These are phyloP conservation scores for Verticillium dahliae DNA, from an alignment of 2,329 filamentous ascomycete genomes.

Conservation along the genomic window DNA sequence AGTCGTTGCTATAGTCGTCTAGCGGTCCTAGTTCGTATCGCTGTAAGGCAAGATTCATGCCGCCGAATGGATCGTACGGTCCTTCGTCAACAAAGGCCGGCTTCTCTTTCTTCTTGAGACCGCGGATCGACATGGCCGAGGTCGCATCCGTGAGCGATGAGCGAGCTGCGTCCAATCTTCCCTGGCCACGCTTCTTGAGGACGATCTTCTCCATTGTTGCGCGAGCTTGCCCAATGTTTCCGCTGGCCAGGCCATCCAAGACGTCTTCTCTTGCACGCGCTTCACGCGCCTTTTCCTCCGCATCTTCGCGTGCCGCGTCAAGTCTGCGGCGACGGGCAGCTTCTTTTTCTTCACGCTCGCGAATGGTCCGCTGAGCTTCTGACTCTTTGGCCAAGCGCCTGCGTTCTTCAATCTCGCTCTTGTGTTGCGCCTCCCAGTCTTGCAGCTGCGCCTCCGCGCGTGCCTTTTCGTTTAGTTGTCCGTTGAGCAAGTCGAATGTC, in stretches of 20 bases:
- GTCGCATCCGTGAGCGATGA: constrained; percentile 23
- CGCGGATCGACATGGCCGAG: constrained; percentile 61
- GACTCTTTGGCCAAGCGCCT: constrained; percentile 45
- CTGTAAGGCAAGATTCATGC: constrained; percentile 59
- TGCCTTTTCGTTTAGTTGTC: constrained; percentile 55
- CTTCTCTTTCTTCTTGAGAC: constrained; percentile 59
- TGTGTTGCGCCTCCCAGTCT: constrained; percentile 68
- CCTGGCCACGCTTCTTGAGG: constrained; percentile 66
- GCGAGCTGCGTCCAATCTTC: constrained; percentile 22
- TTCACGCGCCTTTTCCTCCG: constrained; percentile 60
- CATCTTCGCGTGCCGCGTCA: constrained; percentile 60
- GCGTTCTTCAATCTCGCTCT: constrained; percentile 59
- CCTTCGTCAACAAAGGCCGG: constrained; percentile 52
- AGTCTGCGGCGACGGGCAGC: constrained; percentile 56
- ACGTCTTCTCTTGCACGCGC: constrained; percentile 61
- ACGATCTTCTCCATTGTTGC: constrained; percentile 54
- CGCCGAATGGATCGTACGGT: constrained; percentile 85
- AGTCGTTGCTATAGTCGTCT: constrained; percentile 67
- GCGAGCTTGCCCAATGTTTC: constrained; percentile 53
- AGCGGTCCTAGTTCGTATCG: constrained; percentile 58
- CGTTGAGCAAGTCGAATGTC: constrained; percentile 79
- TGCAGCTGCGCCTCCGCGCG: constrained; percentile 37
- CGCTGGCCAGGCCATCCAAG: constrained; percentile 61
- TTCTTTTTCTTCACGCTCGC: constrained; percentile 61
- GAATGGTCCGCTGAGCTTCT: constrained; percentile 44